Evolutionary conservation across 768 basidiomycete species (phyloP).

Genomic region (Ramaria sp.): DNA sequence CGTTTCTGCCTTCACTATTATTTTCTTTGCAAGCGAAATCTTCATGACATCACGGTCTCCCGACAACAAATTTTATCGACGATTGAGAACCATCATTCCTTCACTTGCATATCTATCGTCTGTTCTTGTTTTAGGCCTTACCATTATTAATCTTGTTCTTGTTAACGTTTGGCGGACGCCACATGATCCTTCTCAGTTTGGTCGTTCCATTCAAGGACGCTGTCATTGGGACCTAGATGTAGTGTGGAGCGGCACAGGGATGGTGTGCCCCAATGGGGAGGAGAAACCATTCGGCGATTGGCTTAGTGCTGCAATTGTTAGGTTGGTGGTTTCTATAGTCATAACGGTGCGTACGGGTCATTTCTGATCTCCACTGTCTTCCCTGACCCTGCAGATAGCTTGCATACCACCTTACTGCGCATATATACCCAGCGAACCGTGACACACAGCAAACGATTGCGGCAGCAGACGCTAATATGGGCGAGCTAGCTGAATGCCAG

Average conservation of each 20-base stretch:
- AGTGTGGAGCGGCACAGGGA: conserved; percentile 41
- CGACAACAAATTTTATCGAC: conserved; percentile 30
- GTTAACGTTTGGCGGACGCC: conserved; percentile 41
- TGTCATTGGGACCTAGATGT: conserved; percentile 59
- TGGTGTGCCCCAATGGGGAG: conserved; percentile 16
- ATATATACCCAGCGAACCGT: neutral
- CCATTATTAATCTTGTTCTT: conserved; percentile 44
- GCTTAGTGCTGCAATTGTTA: conserved; percentile 40
- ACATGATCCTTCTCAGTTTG: conserved; percentile 25
- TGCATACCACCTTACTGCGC: neutral
- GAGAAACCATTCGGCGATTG: conserved; percentile 40
- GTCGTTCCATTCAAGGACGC: conserved; percentile 20
- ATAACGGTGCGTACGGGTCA: conserved; percentile 36
- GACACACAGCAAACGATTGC: neutral
- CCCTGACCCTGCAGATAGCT: conserved; percentile 16
- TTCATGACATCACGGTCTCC: conserved; percentile 14
- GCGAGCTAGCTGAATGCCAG: neutral
- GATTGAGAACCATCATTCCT: conserved; percentile 21
- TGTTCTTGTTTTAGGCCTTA: conserved; percentile 37
- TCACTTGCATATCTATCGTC: conserved; percentile 33
- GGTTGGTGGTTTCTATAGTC: conserved; percentile 40
- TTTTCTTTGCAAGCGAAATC: conserved; percentile 21
- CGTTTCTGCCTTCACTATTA: conserved; percentile 30
- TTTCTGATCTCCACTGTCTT: neutral
- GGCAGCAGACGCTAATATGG: neutral